phyloP scores from a whole-genome alignment of 2,329 filamentous ascomycete species.

The Saccharata proteae region DNA sequence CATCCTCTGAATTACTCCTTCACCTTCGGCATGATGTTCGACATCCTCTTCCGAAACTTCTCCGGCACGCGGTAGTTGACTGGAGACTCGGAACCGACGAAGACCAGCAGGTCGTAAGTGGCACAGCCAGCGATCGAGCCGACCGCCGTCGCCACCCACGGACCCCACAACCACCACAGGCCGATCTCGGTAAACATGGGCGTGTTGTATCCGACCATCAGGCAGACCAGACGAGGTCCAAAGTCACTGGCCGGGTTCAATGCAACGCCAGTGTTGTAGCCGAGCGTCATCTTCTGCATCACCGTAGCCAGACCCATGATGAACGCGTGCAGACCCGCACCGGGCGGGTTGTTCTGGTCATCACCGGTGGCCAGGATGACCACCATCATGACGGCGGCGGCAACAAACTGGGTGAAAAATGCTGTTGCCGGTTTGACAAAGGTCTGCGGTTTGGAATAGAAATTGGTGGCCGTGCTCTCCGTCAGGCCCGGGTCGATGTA shows the following conservation, averaged over 20 bases:
- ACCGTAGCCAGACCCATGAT: constrained; percentile 29
- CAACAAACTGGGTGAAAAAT: constrained; percentile 27
- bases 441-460: constrained; percentile 19
- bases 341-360: constrained; percentile 32
- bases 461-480: constrained; percentile 13
- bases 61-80: constrained; percentile 30
- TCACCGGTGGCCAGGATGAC: constrained; percentile 28
- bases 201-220: constrained; percentile 32
- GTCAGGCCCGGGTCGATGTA: constrained; percentile 10
- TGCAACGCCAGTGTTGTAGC: constrained; percentile 35
- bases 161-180: constrained; percentile 26
- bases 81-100: constrained; percentile 25
- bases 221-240: constrained; percentile 35
- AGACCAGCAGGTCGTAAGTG: constrained; percentile 26
- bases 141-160: constrained; percentile 21
- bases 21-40: constrained; percentile 1
- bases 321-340: constrained; percentile 30
- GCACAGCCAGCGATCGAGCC: constrained; percentile 20
- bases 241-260: constrained; percentile 40
- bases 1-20: too few relatives aligned
- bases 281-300: constrained; percentile 27
- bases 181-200: constrained; percentile 26
- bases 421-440: constrained; percentile 20
- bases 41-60: constrained; percentile 10
- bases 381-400: constrained; percentile 17